Evolutionary conservation across 352 stramenopile species (phyloP).

Genomic region (Thalassiosira oceanica): DNA sequence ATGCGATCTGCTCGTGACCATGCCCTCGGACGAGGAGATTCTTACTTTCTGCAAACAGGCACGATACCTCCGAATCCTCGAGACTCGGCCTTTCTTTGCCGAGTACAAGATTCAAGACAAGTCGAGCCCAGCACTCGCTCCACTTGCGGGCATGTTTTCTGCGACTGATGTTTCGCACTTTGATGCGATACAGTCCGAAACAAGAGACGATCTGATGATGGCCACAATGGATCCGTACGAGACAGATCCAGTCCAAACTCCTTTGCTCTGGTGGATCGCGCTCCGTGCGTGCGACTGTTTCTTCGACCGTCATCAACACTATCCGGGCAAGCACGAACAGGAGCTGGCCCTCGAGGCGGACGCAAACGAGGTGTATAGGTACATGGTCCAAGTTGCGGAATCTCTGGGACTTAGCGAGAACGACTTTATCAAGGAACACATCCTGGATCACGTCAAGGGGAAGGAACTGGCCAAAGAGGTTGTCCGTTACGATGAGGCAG

Average conservation of each 20-base stretch:
- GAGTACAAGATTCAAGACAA: too few relatives aligned
- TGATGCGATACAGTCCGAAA: too few relatives aligned
- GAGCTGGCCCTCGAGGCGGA: constrained; percentile 75
- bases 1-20: constrained; percentile 13
- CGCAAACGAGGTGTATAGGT: constrained; percentile 53
- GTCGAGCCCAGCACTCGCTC: too few relatives aligned
- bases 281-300: constrained; percentile 87
- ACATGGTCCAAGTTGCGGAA: constrained; percentile 35
- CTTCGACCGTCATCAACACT: constrained; percentile 61
- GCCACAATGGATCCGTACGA: constrained; percentile 73
- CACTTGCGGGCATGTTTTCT: too few relatives aligned
- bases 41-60: constrained; percentile 91
- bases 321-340: constrained; percentile 85
- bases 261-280: constrained; percentile 93
- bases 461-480: constrained; percentile 88
- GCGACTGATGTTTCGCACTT: too few relatives aligned
- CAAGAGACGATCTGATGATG: constrained; percentile 53
- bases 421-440: constrained; percentile 36
- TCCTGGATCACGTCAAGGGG: constrained; percentile 32
- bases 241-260: constrained; percentile 85
- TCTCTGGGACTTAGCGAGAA: constrained; percentile 36
- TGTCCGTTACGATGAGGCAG: constrained; percentile 87
- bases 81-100: too few relatives aligned
- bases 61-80: too few relatives aligned
- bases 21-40: constrained; percentile 81